phyloP scores from a whole-genome alignment of 169 alveolate genomes.

The Plasmodium sp. region DNA sequence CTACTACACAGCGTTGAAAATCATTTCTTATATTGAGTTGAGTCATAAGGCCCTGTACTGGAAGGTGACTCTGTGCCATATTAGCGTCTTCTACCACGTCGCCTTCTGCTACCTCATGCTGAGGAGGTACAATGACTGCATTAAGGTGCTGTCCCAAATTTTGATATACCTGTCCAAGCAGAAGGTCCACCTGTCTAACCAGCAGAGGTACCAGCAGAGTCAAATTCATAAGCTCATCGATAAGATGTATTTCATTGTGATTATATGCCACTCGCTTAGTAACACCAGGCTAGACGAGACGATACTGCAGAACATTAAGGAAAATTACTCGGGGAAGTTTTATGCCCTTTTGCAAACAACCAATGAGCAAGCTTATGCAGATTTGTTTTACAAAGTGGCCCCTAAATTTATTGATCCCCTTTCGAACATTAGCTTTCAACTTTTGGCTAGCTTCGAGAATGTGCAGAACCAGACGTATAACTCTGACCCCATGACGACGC shows the following conservation, averaged over 20 bases:
- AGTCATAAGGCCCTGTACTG: slow-evolving; percentile 83
- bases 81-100: slow-evolving; percentile 82
- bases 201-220: slow-evolving; percentile 83
- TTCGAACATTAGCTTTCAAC: slow-evolving; percentile 65
- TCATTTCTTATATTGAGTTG: slow-evolving; percentile 79
- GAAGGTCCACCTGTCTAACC: slow-evolving; percentile 79
- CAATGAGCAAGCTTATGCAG: slow-evolving; percentile 86
- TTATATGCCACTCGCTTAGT: slow-evolving; percentile 84
- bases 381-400: slow-evolving; percentile 82
- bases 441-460: slow-evolving; percentile 72
- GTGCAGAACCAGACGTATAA: slow-evolving; percentile 57
- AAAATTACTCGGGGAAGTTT: slow-evolving; percentile 85
- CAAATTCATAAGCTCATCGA: slow-evolving; percentile 83
- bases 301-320: slow-evolving; percentile 83
- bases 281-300: slow-evolving; percentile 84
- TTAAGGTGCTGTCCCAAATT: slow-evolving; percentile 82
- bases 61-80: slow-evolving; percentile 88
- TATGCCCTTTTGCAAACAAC: slow-evolving; percentile 83
- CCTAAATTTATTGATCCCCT: slow-evolving; percentile 88
- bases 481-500: slow-evolving; percentile 81
- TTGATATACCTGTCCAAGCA: slow-evolving; percentile 83
- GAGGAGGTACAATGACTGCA: slow-evolving; percentile 87
- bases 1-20: slow-evolving; percentile 83
- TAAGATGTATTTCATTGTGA: slow-evolving; percentile 85
- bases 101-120: slow-evolving; percentile 89